phyloP scores from a whole-genome alignment of 2,329 filamentous ascomycete genomes.

The Aspergillus sp. region DNA sequence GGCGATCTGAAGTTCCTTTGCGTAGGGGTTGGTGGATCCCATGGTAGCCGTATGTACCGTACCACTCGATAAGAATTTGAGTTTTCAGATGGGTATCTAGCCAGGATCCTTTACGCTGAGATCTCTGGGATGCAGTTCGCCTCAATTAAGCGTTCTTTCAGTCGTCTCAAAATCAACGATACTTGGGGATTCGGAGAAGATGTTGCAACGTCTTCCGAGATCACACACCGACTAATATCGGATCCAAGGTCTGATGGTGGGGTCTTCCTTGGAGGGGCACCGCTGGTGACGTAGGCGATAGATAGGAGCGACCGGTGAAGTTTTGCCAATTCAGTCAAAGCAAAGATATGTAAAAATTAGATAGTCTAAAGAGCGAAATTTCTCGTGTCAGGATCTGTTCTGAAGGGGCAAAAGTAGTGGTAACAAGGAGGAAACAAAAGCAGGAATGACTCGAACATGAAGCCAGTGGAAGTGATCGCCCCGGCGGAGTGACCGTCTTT shows the following conservation, averaged over 20 bases:
- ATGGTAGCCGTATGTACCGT: constrained; percentile 21
- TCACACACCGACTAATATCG: neutral
- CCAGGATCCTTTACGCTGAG: neutral
- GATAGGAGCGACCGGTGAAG: neutral
- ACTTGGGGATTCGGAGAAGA: neutral
- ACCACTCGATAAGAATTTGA: neutral
- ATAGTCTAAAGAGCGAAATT: too few species aligned
- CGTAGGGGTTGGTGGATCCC: constrained; percentile 30
- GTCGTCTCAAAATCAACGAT: neutral
- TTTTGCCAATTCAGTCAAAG: neutral
- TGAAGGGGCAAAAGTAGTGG: neutral
- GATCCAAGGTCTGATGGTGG: constrained; percentile 6
- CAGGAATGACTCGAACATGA: constrained; percentile 1
- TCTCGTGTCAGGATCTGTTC: neutral
- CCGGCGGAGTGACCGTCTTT: constrained; percentile 1
- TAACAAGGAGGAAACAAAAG: neutral
- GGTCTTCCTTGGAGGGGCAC: constrained; percentile 5
- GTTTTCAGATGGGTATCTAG: neutral
- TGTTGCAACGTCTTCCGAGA: neutral
- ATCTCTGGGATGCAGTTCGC: neutral
- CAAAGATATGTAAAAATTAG: neutral
- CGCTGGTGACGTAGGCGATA: constrained; percentile 6
- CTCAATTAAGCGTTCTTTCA: neutral
- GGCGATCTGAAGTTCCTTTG: constrained; percentile 40
- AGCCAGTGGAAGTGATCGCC: constrained; percentile 3